Evolutionary conservation across 441 rosid genomes (phyloP).

Genomic region (Dalechampia spathulata): DNA sequence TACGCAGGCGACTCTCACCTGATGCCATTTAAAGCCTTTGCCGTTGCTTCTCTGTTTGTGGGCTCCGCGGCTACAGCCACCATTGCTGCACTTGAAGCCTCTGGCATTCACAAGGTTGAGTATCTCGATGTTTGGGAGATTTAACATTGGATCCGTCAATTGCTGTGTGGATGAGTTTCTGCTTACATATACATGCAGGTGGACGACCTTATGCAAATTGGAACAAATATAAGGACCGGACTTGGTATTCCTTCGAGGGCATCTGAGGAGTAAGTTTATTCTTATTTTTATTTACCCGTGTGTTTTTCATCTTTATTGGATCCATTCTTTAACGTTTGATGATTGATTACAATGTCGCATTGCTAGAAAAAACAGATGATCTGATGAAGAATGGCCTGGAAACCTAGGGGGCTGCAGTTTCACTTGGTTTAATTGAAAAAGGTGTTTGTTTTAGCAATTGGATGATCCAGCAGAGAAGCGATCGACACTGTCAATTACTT

Average conservation of each 20-base stretch:
- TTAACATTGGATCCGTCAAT: not conserved
- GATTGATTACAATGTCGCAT: no score
- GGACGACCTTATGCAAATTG: slow-evolving; percentile 55
- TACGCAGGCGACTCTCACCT: slow-evolving; percentile 38
- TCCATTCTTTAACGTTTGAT: not conserved
- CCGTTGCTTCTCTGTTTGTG: slow-evolving; percentile 65
- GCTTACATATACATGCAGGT: slow-evolving; percentile 25
- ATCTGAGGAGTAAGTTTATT: slow-evolving; percentile 19
- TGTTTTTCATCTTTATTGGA: no score
- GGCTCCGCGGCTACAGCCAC: slow-evolving; percentile 55
- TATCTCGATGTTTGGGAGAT: no score
- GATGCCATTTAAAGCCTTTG: slow-evolving; percentile 67
- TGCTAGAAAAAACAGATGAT: not conserved
- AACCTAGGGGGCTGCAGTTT: not conserved
- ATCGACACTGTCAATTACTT: not conserved
- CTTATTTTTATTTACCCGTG: no score
- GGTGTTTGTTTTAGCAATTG: not conserved
- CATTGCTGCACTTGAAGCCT: slow-evolving; percentile 46
- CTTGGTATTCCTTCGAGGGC: slow-evolving; percentile 39
- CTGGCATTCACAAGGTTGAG: slow-evolving; percentile 63
- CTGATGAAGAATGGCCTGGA: not conserved
- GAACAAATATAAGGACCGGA: slow-evolving; percentile 42
- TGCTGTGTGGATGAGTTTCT: not conserved
- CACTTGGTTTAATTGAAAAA: not conserved
- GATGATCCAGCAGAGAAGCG: not conserved